phyloP scores from a whole-genome alignment of 2,329 filamentous ascomycete species.

The Aspergillus sp. region DNA sequence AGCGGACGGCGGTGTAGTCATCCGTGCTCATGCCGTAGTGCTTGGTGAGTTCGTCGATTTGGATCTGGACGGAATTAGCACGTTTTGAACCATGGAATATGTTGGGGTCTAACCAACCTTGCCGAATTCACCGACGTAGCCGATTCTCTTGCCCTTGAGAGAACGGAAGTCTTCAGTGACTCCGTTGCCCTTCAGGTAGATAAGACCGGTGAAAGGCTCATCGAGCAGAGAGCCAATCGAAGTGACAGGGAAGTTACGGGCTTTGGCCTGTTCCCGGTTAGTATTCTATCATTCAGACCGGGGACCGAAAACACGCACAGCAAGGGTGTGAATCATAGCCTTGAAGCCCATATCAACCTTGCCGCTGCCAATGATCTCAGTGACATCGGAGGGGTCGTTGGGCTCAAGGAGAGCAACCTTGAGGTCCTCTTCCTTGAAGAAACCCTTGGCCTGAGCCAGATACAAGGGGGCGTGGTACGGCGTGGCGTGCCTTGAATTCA shows the following conservation, averaged over 20 bases:
- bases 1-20: slow-evolving; percentile 69
- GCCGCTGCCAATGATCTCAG: slow-evolving; percentile 67
- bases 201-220: slow-evolving; percentile 70
- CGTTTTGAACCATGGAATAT: background rate
- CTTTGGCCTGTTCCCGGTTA: slow-evolving; percentile 53
- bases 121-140: slow-evolving; percentile 73
- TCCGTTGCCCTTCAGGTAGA: slow-evolving; percentile 65
- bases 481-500: slow-evolving; percentile 60
- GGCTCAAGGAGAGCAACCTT: slow-evolving; percentile 70
- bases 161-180: slow-evolving; percentile 68
- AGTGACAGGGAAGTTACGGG: slow-evolving; percentile 62
- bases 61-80: slow-evolving; percentile 45
- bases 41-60: slow-evolving; percentile 71
- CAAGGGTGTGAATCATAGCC: slow-evolving; percentile 75
- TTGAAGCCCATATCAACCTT: slow-evolving; percentile 75
- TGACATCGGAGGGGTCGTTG: slow-evolving; percentile 73
- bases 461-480: slow-evolving; percentile 73
- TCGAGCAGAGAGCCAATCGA: slow-evolving; percentile 69
- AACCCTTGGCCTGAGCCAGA: slow-evolving; percentile 67
- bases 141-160: slow-evolving; percentile 67
- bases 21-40: slow-evolving; percentile 66
- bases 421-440: slow-evolving; percentile 65
- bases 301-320: slow-evolving; percentile 39
- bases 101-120: slow-evolving; percentile 37
- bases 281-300: background rate